These are phyloP conservation scores for Colletotrichum euphorbiae DNA, from an alignment of 2,329 filamentous ascomycete species.

Conservation along the genomic window DNA sequence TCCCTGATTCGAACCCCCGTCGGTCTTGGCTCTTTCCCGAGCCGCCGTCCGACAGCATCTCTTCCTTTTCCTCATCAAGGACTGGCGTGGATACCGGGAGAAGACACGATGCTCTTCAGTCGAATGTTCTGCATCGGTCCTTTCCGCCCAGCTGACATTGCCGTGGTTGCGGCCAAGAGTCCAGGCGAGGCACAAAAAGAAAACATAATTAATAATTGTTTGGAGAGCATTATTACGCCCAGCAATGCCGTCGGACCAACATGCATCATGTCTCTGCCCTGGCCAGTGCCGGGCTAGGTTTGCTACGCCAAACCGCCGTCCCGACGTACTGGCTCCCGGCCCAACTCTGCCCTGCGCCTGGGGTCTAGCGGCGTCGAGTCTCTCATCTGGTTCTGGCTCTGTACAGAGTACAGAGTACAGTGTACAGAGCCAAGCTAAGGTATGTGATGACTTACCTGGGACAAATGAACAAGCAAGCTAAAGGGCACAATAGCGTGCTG, in stretches of 20 bases:
- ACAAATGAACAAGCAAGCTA: neutral
- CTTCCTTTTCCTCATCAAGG: neutral
- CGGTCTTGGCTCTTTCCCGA: constrained; percentile 7
- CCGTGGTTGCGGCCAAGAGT: constrained; percentile 21
- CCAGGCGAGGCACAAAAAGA: constrained; percentile 19
- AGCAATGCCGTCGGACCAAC: constrained; percentile 27
- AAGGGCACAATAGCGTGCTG: no score
- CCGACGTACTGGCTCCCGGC: constrained; percentile 39
- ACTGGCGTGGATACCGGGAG: neutral
- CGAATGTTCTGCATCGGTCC: constrained; percentile 16
- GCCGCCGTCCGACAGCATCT: constrained; percentile 13
- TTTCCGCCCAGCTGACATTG: constrained; percentile 16
- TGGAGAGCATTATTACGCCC: constrained; percentile 6
- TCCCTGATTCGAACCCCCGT: constrained; percentile 8
- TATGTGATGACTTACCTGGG: no score
- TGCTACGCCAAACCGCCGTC: constrained; percentile 33
- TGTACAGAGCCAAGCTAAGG: neutral
- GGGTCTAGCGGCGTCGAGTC: constrained; percentile 20
- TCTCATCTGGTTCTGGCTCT: constrained; percentile 19
- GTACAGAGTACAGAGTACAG: neutral
- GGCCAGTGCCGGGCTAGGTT: constrained; percentile 35
- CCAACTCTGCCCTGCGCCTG: constrained; percentile 23
- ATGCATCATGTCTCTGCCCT: constrained; percentile 23
- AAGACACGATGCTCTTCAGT: constrained; percentile 13
- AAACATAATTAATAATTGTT: constrained; percentile 5